Percentiles rank a stretch among this genome's conserved stretches.
Evolutionary conservation across 2,329 filamentous ascomycete genomes (phyloP).

Genomic region (Sporothrix inflata): DNA sequence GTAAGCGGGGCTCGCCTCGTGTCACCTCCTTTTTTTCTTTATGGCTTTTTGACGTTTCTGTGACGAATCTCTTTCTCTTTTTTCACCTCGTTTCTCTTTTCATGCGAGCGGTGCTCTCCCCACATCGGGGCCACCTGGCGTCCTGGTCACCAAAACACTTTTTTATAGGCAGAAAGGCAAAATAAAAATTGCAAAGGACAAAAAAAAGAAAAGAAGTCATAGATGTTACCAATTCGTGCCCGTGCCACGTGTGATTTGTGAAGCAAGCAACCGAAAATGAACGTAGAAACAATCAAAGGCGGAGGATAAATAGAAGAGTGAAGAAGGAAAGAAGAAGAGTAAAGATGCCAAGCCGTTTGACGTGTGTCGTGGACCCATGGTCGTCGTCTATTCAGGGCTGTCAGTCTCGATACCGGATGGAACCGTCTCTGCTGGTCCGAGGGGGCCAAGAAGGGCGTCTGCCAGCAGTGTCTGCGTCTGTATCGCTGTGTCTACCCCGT

Average conservation of each 20-base stretch:
- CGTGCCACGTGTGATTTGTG: slow-evolving; percentile 16
- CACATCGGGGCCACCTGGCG: slow-evolving; percentile 26
- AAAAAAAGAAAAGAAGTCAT: slow-evolving; percentile 27
- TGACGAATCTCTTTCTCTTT: slow-evolving; percentile 23
- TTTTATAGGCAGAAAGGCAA: slow-evolving; percentile 25
- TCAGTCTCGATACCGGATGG: slow-evolving; percentile 14
- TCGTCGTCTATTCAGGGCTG: not conserved
- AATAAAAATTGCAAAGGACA: slow-evolving; percentile 31
- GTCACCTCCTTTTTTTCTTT: not conserved
- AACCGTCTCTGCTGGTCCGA: not conserved
- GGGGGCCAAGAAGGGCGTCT: not conserved
- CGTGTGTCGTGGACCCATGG: slow-evolving; percentile 15
- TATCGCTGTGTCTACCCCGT: not conserved
- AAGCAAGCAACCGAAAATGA: not conserved
- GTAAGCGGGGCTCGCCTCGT: slow-evolving; percentile 55
- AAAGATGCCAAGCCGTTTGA: slow-evolving; percentile 18
- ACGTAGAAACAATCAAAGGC: not conserved
- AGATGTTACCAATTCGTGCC: slow-evolving; percentile 17
- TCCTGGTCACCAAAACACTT: slow-evolving; percentile 28
- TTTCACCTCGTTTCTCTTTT: not conserved
- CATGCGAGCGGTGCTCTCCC: slow-evolving; percentile 9
- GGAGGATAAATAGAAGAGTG: not conserved
- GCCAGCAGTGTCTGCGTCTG: not conserved
- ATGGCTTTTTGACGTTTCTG: slow-evolving; percentile 16
- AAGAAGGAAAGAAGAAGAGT: not conserved